These are phyloP conservation scores for Mycosphaerella sp. DNA, from an alignment of 2,329 filamentous ascomycete species.

Conservation along the genomic window DNA sequence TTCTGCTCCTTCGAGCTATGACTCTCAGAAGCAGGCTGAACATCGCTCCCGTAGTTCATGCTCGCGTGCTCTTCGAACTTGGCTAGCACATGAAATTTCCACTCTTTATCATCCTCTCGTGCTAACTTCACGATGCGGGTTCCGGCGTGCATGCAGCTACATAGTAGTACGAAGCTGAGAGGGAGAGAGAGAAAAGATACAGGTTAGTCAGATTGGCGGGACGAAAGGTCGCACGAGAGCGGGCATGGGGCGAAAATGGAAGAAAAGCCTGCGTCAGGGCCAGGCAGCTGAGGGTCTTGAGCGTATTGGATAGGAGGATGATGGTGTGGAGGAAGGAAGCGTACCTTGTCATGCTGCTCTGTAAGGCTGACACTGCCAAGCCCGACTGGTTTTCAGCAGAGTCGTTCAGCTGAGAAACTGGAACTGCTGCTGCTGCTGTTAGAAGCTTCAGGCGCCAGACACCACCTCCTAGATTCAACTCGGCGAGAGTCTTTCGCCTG, in stretches of 20 bases:
- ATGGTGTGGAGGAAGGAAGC: not conserved
- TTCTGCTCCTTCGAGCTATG: not conserved
- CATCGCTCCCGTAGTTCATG: constrained; percentile 90
- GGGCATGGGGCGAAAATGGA: no score
- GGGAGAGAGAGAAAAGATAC: constrained; percentile 17
- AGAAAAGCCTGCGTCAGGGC: not conserved
- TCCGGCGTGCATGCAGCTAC: constrained; percentile 92
- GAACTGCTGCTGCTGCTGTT: constrained; percentile 14
- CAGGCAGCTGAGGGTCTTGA: constrained; percentile 5
- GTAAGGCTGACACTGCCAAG: constrained; percentile 4
- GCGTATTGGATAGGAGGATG: constrained; percentile 2
- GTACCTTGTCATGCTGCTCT: constrained; percentile 17
- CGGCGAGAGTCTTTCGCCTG: constrained; percentile 52
- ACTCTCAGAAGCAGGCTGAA: constrained; percentile 47
- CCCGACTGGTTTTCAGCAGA: not conserved
- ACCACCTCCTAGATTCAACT: constrained; percentile 65
- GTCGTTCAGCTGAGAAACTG: constrained; percentile 2
- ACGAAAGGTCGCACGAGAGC: not conserved
- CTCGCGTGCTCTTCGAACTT: constrained; percentile 81
- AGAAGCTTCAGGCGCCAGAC: constrained; percentile 80
- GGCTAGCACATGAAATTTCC: constrained; percentile 59
- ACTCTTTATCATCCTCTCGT: constrained; percentile 37
- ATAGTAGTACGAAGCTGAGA: constrained; percentile 54
- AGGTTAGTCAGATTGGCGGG: no score
- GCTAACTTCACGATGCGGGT: constrained; percentile 55